Evolutionary conservation across 371 early-diverging fungal species (phyloP).

Genomic region (Rhizopus arrhizus): DNA sequence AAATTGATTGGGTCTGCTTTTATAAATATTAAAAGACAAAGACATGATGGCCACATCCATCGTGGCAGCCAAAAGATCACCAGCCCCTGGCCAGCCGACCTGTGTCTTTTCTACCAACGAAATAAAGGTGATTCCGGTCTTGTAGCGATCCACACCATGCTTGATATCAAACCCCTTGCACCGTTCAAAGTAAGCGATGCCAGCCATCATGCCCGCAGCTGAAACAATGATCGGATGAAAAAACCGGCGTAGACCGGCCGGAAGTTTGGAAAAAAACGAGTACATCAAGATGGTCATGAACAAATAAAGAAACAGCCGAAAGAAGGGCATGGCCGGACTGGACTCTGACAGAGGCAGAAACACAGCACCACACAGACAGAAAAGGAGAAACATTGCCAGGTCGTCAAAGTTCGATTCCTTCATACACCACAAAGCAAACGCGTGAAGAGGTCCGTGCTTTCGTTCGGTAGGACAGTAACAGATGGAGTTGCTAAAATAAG

Average conservation of each 20-base stretch:
- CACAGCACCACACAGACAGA: constrained; percentile 23
- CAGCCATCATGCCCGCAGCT: constrained; percentile 25
- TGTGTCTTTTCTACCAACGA: constrained; percentile 22
- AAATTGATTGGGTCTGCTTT: constrained; percentile 21
- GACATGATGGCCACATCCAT: constrained; percentile 42
- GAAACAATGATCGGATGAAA: constrained; percentile 33
- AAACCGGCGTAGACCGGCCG: constrained; percentile 12
- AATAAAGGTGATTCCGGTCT: constrained; percentile 22
- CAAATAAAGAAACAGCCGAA: constrained; percentile 26
- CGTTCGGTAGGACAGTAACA: background rate
- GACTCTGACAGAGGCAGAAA: constrained; percentile 24
- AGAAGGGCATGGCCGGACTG: constrained; percentile 27
- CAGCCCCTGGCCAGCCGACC: constrained; percentile 38
- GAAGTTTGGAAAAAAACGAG: constrained; percentile 19
- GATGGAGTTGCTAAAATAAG: background rate
- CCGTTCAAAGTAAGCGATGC: constrained; percentile 29
- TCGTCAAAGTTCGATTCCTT: constrained; percentile 27
- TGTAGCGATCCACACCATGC: constrained; percentile 21
- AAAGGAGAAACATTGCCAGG: constrained; percentile 15
- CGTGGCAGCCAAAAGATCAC: constrained; percentile 30
- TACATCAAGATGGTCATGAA: constrained; percentile 21
- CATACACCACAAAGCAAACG: constrained; percentile 25
- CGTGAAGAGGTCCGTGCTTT: constrained; percentile 19
- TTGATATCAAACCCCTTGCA: constrained; percentile 28
- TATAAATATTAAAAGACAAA: constrained; percentile 33